These are phyloP conservation scores for Zymoseptoria passerinii DNA, from an alignment of 2,329 filamentous ascomycete species.

Conservation along the genomic window DNA sequence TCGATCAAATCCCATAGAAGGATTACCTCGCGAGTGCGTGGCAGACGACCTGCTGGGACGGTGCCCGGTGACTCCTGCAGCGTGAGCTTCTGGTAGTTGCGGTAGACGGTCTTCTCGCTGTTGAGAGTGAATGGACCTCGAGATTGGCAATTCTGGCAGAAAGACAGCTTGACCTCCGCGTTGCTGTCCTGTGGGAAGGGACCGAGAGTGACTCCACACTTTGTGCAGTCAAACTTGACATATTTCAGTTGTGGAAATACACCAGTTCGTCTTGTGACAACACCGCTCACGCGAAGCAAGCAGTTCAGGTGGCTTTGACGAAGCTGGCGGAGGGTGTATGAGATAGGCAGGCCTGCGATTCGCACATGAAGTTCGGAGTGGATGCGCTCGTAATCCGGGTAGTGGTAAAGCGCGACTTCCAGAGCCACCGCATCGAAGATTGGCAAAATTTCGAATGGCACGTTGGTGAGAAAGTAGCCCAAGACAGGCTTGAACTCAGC, in stretches of 20 bases:
- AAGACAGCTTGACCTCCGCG: conserved; percentile 90
- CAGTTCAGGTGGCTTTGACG: conserved; percentile 95
- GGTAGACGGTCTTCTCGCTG: conserved; percentile 94
- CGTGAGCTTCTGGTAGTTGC: conserved; percentile 97
- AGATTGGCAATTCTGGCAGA: conserved; percentile 93
- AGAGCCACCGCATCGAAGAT: conserved; percentile 96
- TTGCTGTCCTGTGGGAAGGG: conserved; percentile 98
- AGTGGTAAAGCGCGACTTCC: conserved; percentile 91
- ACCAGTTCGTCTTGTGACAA: conserved; percentile 86
- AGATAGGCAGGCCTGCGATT: conserved; percentile 87
- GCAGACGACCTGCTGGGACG: conserved; percentile 88
- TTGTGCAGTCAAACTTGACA: conserved; percentile 94
- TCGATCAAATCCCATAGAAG: conserved; percentile 96
- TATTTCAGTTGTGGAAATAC: conserved; percentile 98
- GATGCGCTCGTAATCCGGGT: conserved; percentile 95
- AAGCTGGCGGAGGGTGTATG: conserved; percentile 89
- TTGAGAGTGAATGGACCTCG: conserved; percentile 92
- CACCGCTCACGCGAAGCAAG: conserved; percentile 84
- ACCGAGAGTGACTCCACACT: conserved; percentile 83
- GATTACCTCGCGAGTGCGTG: conserved; percentile 87
- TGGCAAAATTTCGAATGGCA: conserved; percentile 87
- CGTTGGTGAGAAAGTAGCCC: conserved; percentile 92
- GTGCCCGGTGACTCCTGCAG: conserved; percentile 95
- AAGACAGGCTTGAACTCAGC: conserved; percentile 85
- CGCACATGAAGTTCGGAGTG: conserved; percentile 97